Percentiles rank a stretch among this genome's conserved stretches.
These are phyloP conservation scores for Fraxinus sp. DNA, from an alignment of 305 asterid genomes.

Conservation along the genomic window DNA sequence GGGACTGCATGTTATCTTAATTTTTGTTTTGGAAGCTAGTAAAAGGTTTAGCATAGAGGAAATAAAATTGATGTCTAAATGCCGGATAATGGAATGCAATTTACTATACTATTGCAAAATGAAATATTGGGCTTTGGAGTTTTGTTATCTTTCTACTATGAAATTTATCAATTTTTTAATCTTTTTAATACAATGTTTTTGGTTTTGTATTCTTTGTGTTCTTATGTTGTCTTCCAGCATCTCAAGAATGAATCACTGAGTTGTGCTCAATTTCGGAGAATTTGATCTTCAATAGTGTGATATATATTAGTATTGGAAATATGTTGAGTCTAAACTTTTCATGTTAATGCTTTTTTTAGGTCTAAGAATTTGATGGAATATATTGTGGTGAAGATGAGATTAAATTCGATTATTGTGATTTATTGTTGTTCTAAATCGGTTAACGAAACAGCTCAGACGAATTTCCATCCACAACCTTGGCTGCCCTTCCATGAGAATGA, in stretches of 20 bases:
- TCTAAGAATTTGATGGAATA: neutral
- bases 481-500: slow-evolving; percentile 31
- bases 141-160: neutral
- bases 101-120: neutral
- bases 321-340: neutral
- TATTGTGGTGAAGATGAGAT: neutral
- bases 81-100: neutral
- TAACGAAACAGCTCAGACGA: slow-evolving; percentile 33
- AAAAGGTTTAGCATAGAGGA: neutral
- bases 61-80: neutral
- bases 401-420: neutral
- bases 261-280: neutral
- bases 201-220: slow-evolving; percentile 1
- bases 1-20: slow-evolving; percentile 21
- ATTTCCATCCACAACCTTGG: slow-evolving; percentile 23
- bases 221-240: slow-evolving; percentile 1
- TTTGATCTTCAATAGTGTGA: neutral
- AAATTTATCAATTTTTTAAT: neutral
- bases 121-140: neutral
- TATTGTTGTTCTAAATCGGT: slow-evolving; percentile 6
- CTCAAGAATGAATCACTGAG: neutral
- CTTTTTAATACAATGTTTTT: neutral
- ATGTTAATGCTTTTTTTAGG: slow-evolving; percentile 1
- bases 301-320: neutral
- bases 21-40: neutral